Evolutionary conservation across 1,284 basidiomycete genomes (phyloP), one percentile per base, ranked within the genome.

Genomic region (Neolentinus lepideus): DNA sequence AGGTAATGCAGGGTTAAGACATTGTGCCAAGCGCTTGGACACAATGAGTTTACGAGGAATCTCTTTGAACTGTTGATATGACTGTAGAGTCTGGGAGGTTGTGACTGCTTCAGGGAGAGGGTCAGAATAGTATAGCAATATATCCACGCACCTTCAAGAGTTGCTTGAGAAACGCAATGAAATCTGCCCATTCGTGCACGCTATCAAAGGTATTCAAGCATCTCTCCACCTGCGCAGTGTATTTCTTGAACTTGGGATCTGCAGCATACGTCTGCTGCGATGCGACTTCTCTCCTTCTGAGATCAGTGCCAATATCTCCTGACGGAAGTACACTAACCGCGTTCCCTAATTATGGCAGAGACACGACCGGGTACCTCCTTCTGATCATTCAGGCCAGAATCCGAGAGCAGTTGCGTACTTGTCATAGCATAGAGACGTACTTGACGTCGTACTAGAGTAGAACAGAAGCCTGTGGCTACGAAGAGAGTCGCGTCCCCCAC

Each of bases 141-240:
- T 8, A n/a, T 50, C 31, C 43, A 68, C 77, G 57, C 63, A 90
- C 94, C 81, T 98, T 99, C 62, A 98, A 84, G 57, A 99, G 73
- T 59, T 95, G 88, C 63, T 94, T 95, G 66, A 99, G 75, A 72
- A 99, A 99, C 46, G 96, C 90, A 67, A 98, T 98, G 70, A 96
- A 99, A 75, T 99, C 97, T 57, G 97, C 96, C 97, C 97, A 99
- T 75, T 99, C 97, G 59, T 96, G 92, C 59, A 98, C 93, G 67
- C 85, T 92, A 68, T 98, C 95, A 65, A 99, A 99, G 1, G 92
- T 89, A 61, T 88, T 90, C 26, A 99, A 77, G 60, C 91, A 92
- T 69, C 90, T 89, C 68, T 99, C 97, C 54, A 99, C 90, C 63
- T 92, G 86, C 54, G 88, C 83, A 0, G 88, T 80, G 71, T 95